Percentiles rank a stretch among this genome's conserved stretches.
Conservation (phyloP, 805 yeast genomes). For the Saturnispora saitoi region DNA sequence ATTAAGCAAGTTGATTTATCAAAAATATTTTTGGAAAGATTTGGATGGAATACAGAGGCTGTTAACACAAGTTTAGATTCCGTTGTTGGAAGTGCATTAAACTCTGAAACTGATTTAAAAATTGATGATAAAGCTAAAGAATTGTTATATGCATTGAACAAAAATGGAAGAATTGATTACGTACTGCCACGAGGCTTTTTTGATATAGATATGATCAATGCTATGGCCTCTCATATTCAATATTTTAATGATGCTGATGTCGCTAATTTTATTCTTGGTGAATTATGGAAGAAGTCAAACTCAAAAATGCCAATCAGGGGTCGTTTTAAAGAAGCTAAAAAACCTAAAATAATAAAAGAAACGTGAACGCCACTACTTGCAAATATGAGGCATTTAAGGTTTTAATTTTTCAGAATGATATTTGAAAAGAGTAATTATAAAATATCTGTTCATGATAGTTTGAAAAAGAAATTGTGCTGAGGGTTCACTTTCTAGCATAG, state of each 20-base stretch:
- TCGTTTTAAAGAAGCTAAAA: not conserved
- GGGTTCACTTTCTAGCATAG: no score
- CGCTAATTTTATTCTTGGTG: constrained; percentile 66
- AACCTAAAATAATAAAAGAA: not conserved
- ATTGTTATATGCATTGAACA: constrained; percentile 43
- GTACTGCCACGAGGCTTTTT: constrained; percentile 68
- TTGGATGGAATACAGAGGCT: constrained; percentile 7
- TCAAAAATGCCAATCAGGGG: not conserved
- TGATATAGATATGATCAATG: constrained; percentile 71
- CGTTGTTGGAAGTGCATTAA: constrained; percentile 1
- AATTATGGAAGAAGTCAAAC: constrained; percentile 30
- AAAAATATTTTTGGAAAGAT: constrained; percentile 16
- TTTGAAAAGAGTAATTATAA: no score
- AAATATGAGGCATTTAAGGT: no score
- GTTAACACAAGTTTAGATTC: not conserved
- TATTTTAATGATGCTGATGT: constrained; percentile 84
- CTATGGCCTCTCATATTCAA: constrained; percentile 80
- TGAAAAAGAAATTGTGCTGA: no score
- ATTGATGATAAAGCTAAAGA: constrained; percentile 27
- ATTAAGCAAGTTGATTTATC: constrained; percentile 19
- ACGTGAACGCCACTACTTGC: not conserved
- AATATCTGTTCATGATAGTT: no score
- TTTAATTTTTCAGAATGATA: no score
- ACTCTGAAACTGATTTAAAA: constrained; percentile 10
- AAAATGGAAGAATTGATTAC: constrained; percentile 75